Percentiles rank a stretch among this genome's conserved stretches.
phyloP scores from a whole-genome alignment of 2,329 filamentous ascomycete species.

The Scedosporium minutisporum region DNA sequence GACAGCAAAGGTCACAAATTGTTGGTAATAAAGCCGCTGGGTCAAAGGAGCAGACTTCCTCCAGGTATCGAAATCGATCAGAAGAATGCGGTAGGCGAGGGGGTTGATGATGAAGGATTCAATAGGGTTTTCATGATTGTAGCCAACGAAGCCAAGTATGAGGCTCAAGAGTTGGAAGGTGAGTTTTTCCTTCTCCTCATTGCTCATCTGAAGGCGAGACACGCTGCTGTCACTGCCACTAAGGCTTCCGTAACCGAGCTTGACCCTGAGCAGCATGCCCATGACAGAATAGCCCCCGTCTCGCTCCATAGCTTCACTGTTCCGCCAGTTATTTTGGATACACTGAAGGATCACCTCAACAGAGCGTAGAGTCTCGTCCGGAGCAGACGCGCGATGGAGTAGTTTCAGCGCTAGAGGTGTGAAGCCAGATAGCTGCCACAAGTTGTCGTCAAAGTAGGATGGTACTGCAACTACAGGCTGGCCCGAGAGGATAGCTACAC shows the following conservation, averaged over 20 bases:
- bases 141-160: constrained; percentile 80
- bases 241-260: constrained; percentile 44
- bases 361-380: constrained; percentile 63
- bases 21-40: constrained; percentile 83
- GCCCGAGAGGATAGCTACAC: constrained; percentile 73
- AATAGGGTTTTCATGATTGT: constrained; percentile 66
- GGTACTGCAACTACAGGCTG: constrained; percentile 73
- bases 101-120: constrained; percentile 94
- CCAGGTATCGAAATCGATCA: constrained; percentile 94
- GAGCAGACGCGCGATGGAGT: constrained; percentile 63
- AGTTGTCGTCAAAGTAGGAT: constrained; percentile 78
- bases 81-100: constrained; percentile 79
- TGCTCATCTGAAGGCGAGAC: constrained; percentile 34
- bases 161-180: constrained; percentile 60
- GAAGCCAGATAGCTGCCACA: constrained; percentile 90
- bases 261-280: constrained; percentile 72
- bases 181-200: constrained; percentile 44
- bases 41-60: constrained; percentile 65
- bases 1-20: constrained; percentile 81
- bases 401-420: constrained; percentile 76
- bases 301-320: constrained; percentile 95
- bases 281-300: constrained; percentile 90
- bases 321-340: constrained; percentile 87
- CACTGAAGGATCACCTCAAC: constrained; percentile 78
- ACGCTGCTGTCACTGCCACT: constrained; percentile 2